Base-by-base conservation (phyloP, 2,329 filamentous ascomycete species). In the Tolypocladium pustulatum region DNA sequence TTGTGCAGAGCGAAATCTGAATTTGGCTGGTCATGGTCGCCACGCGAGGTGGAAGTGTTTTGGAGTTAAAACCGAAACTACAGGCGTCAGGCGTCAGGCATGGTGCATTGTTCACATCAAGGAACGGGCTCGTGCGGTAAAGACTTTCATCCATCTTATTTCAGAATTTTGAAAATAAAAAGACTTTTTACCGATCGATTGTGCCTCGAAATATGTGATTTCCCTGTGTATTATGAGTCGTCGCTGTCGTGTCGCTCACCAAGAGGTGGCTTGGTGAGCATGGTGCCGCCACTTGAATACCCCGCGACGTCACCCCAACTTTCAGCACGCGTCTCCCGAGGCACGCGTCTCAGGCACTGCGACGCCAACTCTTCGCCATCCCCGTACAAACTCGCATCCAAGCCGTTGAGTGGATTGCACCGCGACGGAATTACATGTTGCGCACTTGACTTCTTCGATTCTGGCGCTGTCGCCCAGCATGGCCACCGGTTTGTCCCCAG, bases 401-500 rank as follows among this genome's bases (percentile, higher is more conserved):
- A 20, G 20, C 20, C 30, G 20, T 22, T 22, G 30, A 7, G 22
- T 6, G 10, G 30, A 20, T 8, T 22, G 17, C 27, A 20, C 15
- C 9, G 30, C 2, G 7, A 10, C 40, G 38, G 10, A 7, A 2
- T 25, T 22, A 7, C 49, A 32, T 34, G 27, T 52, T 12, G 25
- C 46, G 17, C 20, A 9, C 13, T 4, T 37, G 37, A 3, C 6
- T 38, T 1, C 10, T 7, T 20, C 4, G 27, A 30, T 4, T 13
- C 22, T 32, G 17, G 20, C 36, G 22, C 32, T 8, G 17, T 43
- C 54, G 8, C 34, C 52, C 59, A 64, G 36, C 60, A 75, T 75
- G 73, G 71, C 72, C 43, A 72, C 70, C 64, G 70, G 73, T 66
- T 66, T 67, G 68, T 38, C 52, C 34, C 49, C 49, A 12, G 10